Conservation (phyloP, 1,284 basidiomycete genomes). For the Heliocybe sulcata region DNA sequence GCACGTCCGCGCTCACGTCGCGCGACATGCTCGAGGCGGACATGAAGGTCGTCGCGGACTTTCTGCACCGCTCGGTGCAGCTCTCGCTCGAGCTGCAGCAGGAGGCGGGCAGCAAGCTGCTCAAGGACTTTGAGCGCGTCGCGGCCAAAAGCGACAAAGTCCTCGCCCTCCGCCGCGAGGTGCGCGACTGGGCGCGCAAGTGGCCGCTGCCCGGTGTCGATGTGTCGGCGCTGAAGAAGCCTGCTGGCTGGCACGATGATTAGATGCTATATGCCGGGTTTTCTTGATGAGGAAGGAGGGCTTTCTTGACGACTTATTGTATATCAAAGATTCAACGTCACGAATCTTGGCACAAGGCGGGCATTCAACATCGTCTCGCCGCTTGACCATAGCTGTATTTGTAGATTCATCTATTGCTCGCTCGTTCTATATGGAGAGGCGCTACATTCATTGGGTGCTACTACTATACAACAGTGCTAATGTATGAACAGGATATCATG, state of each 20-base stretch:
- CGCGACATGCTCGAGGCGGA: conserved; percentile 90
- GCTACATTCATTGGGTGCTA: neutral
- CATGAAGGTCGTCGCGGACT: conserved; percentile 82
- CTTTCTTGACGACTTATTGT: conserved; percentile 6
- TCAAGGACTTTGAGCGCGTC: conserved; percentile 92
- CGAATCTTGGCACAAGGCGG: conserved; percentile 20
- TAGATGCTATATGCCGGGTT: conserved; percentile 15
- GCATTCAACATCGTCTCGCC: conserved; percentile 38
- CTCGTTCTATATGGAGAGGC: neutral
- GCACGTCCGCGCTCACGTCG: conserved; percentile 91
- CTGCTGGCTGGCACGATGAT: conserved; percentile 61
- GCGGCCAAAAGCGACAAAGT: conserved; percentile 73
- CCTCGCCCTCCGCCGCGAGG: conserved; percentile 66
- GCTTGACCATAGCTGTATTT: conserved; percentile 8
- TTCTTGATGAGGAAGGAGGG: neutral
- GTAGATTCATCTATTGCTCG: conserved; percentile 1
- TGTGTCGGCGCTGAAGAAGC: conserved; percentile 50
- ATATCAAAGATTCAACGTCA: conserved; percentile 33
- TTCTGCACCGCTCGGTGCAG: conserved; percentile 91
- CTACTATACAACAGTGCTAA: neutral
- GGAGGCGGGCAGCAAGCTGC: conserved; percentile 90
- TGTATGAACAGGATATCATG: neutral
- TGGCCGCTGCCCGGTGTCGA: conserved; percentile 96
- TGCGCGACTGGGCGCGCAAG: conserved; percentile 71
- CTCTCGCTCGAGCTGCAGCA: conserved; percentile 85